Base-by-base conservation (phyloP, 805 yeast species). In the Barnettozyma pratensis region DNA sequence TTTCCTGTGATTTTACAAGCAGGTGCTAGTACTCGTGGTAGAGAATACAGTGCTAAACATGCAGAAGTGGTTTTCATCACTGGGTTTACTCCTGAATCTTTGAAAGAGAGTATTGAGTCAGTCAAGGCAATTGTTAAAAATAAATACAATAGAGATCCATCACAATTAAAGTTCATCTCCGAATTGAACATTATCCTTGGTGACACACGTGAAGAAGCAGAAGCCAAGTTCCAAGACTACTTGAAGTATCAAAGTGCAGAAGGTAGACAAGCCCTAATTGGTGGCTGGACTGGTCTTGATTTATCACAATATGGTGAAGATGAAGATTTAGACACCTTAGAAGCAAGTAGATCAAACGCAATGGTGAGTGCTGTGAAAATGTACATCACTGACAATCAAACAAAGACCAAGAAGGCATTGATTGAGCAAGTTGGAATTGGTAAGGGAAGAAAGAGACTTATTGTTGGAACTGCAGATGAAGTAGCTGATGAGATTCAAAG, bases 271-370 rank as follows among this genome's bases (percentile, higher is more conserved):
- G 74, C 74, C 0, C 59, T 73, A 46, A 66, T 74, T 53, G 67
- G 76, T 29, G 77, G 77, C 2, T 71, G 76, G 74, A 69, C 73
- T 6, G 76, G 75, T 4, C 59, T 69, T 37, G 76, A 73, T 46
- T 61, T 72, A 41, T 63, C 68, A 30, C 57, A 62, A 27, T 72
- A 62, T 54, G 61, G 50, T 9, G 7, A 42, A 8, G 49, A 48
- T 31, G 60, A 52, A n/a, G 55, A 59, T 44, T 68, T 65, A 25
- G 68, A 69, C 43, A 71, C 67, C 44, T 52, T 44, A 12, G 48
- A 47, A 26, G 54, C 55, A 6, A 60, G 55, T 14, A 53, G 57
- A 11, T 59, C 64, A 19, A 58, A 66, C 47, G 69, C 70, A 2
- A 62, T 65, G 26, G 56, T 61, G 5, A 63, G 68, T 4, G 62